phyloP scores from a whole-genome alignment of 2,329 filamentous ascomycete genomes.

The Apiospora pterosperma region DNA sequence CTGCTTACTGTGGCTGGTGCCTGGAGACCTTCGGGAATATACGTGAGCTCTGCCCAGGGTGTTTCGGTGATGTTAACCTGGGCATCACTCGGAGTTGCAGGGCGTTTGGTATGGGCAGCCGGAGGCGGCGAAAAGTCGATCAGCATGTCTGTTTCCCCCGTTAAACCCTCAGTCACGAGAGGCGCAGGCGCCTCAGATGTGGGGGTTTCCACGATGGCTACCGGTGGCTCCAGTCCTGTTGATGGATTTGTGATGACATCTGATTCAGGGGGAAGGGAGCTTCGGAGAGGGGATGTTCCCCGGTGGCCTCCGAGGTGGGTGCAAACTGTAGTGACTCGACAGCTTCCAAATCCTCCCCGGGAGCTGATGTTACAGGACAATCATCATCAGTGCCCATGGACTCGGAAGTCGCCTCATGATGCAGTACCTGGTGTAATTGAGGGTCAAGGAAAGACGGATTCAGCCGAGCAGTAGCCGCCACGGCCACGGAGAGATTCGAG shows the following conservation, averaged over 20 bases:
- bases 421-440: slow-evolving; percentile 28
- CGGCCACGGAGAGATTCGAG: slow-evolving; percentile 52
- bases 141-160: slow-evolving; percentile 26
- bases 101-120: not conserved
- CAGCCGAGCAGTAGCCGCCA: slow-evolving; percentile 53
- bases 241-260: not conserved
- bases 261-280: not conserved
- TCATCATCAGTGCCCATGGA: slow-evolving; percentile 1
- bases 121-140: slow-evolving; percentile 9
- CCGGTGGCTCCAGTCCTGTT: not conserved
- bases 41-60: slow-evolving; percentile 28
- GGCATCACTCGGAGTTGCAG: not conserved
- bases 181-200: not conserved
- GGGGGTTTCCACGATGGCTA: not conserved
- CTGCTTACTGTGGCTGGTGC: slow-evolving; percentile 26
- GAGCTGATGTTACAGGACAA: not conserved
- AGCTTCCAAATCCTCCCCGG: not conserved
- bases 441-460: slow-evolving; percentile 54
- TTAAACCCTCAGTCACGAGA: slow-evolving; percentile 2
- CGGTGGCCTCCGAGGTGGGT: not conserved
- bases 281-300: not conserved
- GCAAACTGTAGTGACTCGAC: not conserved
- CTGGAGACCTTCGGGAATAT: slow-evolving; percentile 27
- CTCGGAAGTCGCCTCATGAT: slow-evolving; percentile 17
- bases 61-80: slow-evolving; percentile 4